Percentiles rank a stretch among this genome's conserved stretches.
phyloP scores from a whole-genome alignment of 805 yeast species.

The Schizosaccharomyces pombe region DNA sequence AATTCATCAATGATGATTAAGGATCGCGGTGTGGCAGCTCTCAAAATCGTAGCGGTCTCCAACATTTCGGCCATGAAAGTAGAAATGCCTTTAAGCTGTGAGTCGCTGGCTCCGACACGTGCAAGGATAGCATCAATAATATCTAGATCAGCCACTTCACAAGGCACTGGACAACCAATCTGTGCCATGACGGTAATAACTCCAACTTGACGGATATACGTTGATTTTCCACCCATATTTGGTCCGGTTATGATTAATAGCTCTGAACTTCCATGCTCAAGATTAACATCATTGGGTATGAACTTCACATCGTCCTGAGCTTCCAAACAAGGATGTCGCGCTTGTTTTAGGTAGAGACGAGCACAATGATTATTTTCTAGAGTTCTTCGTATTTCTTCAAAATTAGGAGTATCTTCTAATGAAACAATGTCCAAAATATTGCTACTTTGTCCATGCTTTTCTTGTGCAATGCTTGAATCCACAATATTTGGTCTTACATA shows the following conservation, averaged over 20 bases:
- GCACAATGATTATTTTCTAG: not conserved
- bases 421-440: not conserved
- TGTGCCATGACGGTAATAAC: slow-evolving; percentile 72
- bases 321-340: slow-evolving; percentile 89
- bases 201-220: slow-evolving; percentile 75
- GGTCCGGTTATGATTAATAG: slow-evolving; percentile 85
- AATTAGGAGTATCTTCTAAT: not conserved
- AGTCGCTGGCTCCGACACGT: slow-evolving; percentile 97
- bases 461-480: not conserved
- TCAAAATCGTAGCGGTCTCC: slow-evolving; percentile 71
- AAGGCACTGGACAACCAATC: slow-evolving; percentile 75
- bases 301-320: slow-evolving; percentile 76
- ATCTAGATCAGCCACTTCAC: slow-evolving; percentile 49
- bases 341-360: slow-evolving; percentile 31
- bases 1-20: slow-evolving; percentile 79
- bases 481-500: slow-evolving; percentile 39
- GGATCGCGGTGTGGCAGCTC: slow-evolving; percentile 55
- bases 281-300: slow-evolving; percentile 68
- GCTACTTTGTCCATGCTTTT: not conserved
- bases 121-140: slow-evolving; percentile 81
- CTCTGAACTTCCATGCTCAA: slow-evolving; percentile 33
- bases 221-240: slow-evolving; percentile 93
- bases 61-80: slow-evolving; percentile 94
- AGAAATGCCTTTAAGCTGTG: slow-evolving; percentile 87
- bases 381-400: not conserved